Evolutionary conservation across 441 rosid genomes (phyloP).

Genomic region (Manihot esculenta): DNA sequence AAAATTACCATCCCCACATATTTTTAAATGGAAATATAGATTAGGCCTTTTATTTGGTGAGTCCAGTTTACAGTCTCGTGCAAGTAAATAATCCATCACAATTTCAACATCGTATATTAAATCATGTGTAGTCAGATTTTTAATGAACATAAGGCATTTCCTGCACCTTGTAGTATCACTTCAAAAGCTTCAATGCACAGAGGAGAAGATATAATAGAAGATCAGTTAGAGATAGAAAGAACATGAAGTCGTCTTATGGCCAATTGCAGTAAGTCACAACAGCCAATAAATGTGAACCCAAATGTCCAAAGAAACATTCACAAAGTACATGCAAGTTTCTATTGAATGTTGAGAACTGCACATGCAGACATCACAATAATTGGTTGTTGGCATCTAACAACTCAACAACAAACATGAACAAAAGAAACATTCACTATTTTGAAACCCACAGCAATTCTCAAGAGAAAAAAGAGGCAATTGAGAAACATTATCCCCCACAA

Average conservation of each 20-base stretch:
- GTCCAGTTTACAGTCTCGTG: neutral
- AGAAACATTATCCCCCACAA: neutral
- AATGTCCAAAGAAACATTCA: too few relatives aligned
- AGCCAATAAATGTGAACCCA: neutral
- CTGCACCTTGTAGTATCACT: neutral
- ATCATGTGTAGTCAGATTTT: neutral
- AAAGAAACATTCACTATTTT: too few relatives aligned
- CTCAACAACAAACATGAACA: neutral
- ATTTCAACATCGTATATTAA: neutral
- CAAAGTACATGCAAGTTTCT: too few relatives aligned
- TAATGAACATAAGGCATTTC: neutral
- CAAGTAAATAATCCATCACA: neutral
- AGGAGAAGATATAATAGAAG: neutral
- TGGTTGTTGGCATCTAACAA: neutral
- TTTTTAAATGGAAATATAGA: neutral
- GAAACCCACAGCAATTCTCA: neutral
- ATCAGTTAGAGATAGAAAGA: neutral
- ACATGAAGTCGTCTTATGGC: neutral
- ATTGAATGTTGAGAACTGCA: neutral
- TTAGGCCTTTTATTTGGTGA: neutral
- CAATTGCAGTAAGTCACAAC: neutral
- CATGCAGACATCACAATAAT: neutral
- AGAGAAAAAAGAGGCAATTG: neutral
- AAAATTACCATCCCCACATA: neutral
- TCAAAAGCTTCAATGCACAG: neutral